Evolutionary conservation across 192 early-diverging fungal species (phyloP).

Genomic region (Backusella sp.): DNA sequence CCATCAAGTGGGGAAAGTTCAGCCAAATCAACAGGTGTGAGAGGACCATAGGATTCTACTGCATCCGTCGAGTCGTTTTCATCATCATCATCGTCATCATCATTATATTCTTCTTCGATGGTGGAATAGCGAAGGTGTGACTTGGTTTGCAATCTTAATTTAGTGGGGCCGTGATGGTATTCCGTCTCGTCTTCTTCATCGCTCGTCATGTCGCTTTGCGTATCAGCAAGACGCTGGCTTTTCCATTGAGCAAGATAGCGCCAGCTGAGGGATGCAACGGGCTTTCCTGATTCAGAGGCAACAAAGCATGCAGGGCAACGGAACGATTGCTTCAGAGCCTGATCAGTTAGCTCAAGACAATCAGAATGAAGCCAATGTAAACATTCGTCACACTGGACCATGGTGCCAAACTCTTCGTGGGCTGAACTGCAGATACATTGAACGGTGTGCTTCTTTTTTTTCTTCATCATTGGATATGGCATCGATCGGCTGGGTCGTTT

Average conservation of each 20-base stretch:
- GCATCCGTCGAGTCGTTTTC: background rate
- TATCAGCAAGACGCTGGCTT: constrained; percentile 20
- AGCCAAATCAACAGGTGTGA: background rate
- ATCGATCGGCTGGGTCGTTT: background rate
- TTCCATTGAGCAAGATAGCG: constrained; percentile 30
- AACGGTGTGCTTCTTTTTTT: constrained; percentile 37
- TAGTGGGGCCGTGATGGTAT: background rate
- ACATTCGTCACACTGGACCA: constrained; percentile 79
- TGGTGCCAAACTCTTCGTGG: constrained; percentile 48
- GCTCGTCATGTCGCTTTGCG: constrained; percentile 7
- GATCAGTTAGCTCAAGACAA: constrained; percentile 59
- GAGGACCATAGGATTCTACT: background rate
- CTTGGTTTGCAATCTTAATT: constrained; percentile 15
- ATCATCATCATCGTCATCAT: constrained; percentile 13
- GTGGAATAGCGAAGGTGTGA: constrained; percentile 10
- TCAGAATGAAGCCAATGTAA: constrained; percentile 69
- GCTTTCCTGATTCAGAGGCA: background rate
- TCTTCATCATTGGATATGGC: constrained; percentile 1
- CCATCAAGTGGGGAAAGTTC: background rate
- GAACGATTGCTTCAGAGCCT: constrained; percentile 56
- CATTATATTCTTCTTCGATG: background rate
- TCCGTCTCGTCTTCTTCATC: constrained; percentile 21
- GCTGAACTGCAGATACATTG: constrained; percentile 50
- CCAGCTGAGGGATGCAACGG: constrained; percentile 16
- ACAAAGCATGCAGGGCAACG: constrained; percentile 52